A percentile compares a stretch with the other conserved stretches of the same genome.
Conservation (phyloP, 2,329 filamentous ascomycete genomes). For the Cladosporium colombiae region DNA sequence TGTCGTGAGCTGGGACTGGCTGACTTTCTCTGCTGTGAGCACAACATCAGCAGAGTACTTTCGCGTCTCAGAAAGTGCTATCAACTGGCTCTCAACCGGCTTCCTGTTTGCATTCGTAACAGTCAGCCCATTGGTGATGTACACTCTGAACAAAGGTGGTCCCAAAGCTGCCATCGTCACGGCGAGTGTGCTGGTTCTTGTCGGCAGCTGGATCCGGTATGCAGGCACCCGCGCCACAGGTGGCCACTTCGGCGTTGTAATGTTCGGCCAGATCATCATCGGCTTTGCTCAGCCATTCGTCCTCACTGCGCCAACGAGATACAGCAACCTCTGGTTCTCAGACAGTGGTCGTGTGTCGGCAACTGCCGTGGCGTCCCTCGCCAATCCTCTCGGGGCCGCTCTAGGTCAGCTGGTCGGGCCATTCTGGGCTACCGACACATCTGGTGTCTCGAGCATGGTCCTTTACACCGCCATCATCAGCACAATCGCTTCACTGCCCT, state of each 20-base stretch:
- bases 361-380: conserved; percentile 79
- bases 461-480: conserved; percentile 53
- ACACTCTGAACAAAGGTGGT: conserved; percentile 72
- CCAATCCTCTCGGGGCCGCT: conserved; percentile 88
- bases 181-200: conserved; percentile 70
- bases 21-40: conserved; percentile 85
- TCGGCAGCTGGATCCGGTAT: conserved; percentile 79
- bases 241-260: conserved; percentile 66
- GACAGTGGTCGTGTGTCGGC: conserved; percentile 79
- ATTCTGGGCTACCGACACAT: conserved; percentile 64
- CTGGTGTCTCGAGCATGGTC: conserved; percentile 76
- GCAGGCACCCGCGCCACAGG: conserved; percentile 35
- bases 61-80: conserved; percentile 67
- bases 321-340: conserved; percentile 94
- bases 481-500: conserved; percentile 67
- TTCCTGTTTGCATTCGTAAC: conserved; percentile 84
- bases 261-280: conserved; percentile 89
- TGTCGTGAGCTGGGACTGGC: conserved; percentile 95
- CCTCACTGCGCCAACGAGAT: conserved; percentile 82
- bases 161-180: conserved; percentile 76
- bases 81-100: conserved; percentile 91
- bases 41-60: conserved; percentile 75
- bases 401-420: conserved; percentile 85
- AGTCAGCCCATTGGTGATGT: conserved; percentile 70
- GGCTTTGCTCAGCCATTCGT: conserved; percentile 92